These are phyloP conservation scores for Yamagishiella unicocca DNA, from an alignment of 139 green algal species.

Conservation along the genomic window DNA sequence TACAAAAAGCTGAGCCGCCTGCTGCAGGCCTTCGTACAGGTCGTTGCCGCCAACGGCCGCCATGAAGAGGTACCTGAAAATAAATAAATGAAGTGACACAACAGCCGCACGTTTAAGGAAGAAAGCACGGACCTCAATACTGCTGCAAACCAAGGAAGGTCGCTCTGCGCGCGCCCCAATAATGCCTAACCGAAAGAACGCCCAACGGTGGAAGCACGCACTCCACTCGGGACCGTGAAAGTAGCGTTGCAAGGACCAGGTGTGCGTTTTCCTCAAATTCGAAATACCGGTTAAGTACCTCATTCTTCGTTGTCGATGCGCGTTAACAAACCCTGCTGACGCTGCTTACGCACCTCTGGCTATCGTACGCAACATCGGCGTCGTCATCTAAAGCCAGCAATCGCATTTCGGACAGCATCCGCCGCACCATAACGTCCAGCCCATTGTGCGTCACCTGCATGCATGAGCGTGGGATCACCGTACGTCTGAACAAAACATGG, in stretches of 20 bases:
- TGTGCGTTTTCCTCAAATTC: neutral
- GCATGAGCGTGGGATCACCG: too few relatives aligned
- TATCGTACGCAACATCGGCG: conserved; percentile 18
- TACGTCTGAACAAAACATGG: too few relatives aligned
- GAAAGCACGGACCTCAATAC: neutral
- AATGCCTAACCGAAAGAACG: neutral
- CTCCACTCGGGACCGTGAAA: neutral
- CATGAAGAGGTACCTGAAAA: conserved; percentile 39
- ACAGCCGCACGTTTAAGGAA: neutral
- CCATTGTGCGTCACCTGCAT: conserved; percentile 47
- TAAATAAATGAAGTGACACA: neutral
- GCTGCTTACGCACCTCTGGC: neutral
- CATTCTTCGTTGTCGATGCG: neutral
- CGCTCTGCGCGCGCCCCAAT: too few relatives aligned
- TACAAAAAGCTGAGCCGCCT: conserved; percentile 38
- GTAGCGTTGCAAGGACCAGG: neutral
- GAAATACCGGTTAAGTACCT: neutral
- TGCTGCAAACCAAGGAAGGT: neutral
- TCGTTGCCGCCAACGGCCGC: conserved; percentile 31
- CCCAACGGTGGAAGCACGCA: neutral
- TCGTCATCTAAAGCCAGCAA: conserved; percentile 17
- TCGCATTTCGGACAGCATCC: conserved; percentile 36
- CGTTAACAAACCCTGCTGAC: neutral
- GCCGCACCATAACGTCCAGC: conserved; percentile 41
- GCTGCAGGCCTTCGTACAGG: conserved; percentile 51